These are phyloP conservation scores for Piloderma croceum DNA, from an alignment of 768 basidiomycete genomes.

Conservation along the genomic window DNA sequence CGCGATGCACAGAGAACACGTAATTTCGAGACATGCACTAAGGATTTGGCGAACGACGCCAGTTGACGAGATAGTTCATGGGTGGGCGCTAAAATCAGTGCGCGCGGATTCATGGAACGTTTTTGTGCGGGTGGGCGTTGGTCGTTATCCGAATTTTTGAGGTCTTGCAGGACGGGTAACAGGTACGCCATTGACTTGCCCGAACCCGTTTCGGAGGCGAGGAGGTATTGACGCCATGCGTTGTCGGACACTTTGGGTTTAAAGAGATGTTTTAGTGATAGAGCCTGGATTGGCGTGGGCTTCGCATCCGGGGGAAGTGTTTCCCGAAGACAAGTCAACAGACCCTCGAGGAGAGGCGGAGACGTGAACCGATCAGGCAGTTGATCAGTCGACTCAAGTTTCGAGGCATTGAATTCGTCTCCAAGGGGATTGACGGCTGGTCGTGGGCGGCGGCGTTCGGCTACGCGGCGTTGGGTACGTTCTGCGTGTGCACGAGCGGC, in stretches of 20 bases:
- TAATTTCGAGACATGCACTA: conserved; percentile 71
- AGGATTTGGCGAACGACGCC: conserved; percentile 63
- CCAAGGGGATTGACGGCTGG: conserved; percentile 22
- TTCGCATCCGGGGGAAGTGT: conserved; percentile 48
- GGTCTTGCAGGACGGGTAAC: conserved; percentile 71
- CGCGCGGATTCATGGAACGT: conserved; percentile 58
- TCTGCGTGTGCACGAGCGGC: not conserved
- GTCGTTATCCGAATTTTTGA: conserved; percentile 60
- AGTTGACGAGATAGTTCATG: conserved; percentile 87
- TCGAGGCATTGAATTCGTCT: conserved; percentile 33
- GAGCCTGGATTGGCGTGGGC: conserved; percentile 77
- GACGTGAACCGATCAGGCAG: conserved; percentile 49
- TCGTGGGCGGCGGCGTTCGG: not conserved
- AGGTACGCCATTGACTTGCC: conserved; percentile 91
- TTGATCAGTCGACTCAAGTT: conserved; percentile 15
- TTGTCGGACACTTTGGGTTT: conserved; percentile 16
- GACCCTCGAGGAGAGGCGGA: conserved; percentile 63
- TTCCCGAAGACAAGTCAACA: conserved; percentile 52
- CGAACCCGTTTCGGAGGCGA: conserved; percentile 87
- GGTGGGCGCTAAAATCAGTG: conserved; percentile 79
- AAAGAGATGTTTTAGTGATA: conserved; percentile 64
- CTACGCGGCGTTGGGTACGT: not conserved
- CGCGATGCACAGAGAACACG: conserved; percentile 68
- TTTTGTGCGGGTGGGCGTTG: conserved; percentile 11
- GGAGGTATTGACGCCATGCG: conserved; percentile 48